Percentiles rank a stretch among this genome's conserved stretches.
Conservation (phyloP, 169 alveolate species). For the Besnoitia besnoiti region DNA sequence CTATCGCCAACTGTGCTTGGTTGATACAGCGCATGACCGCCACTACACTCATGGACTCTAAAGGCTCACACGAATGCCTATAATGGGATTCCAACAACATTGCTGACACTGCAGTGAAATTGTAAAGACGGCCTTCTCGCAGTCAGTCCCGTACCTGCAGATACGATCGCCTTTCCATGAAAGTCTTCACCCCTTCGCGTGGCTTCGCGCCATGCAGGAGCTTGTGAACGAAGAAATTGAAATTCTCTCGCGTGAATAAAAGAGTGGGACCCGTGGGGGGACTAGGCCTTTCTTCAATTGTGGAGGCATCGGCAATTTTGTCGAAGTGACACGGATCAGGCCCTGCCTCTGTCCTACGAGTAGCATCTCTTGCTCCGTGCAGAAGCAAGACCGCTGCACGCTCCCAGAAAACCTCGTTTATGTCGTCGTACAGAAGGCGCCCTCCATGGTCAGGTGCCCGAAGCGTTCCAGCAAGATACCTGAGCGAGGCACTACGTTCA, state of each 20-base stretch:
- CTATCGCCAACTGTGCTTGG: too few relatives aligned
- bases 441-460: conserved; percentile 67
- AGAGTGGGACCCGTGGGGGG: neutral
- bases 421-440: conserved; percentile 66
- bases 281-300: neutral
- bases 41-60: too few relatives aligned
- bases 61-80: too few relatives aligned
- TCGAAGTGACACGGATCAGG: neutral
- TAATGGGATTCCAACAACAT: too few relatives aligned
- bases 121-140: too few relatives aligned
- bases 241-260: conserved; percentile 45
- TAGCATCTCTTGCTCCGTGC: neutral
- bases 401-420: conserved; percentile 66
- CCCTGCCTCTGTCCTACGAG: neutral
- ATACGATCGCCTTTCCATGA: conserved; percentile 59
- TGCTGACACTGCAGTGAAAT: too few relatives aligned
- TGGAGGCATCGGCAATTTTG: neutral
- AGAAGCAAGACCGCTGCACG: conserved; percentile 24
- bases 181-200: conserved; percentile 62
- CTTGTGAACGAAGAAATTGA: conserved; percentile 38
- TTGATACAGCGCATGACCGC: too few relatives aligned
- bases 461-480: conserved; percentile 61
- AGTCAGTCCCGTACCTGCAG: conserved; percentile 41
- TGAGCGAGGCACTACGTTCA: neutral
- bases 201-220: conserved; percentile 57